Percentiles rank a stretch among this genome's conserved stretches.
phyloP scores from a whole-genome alignment of 2,329 filamentous ascomycete species.

The Nemania abortiva region DNA sequence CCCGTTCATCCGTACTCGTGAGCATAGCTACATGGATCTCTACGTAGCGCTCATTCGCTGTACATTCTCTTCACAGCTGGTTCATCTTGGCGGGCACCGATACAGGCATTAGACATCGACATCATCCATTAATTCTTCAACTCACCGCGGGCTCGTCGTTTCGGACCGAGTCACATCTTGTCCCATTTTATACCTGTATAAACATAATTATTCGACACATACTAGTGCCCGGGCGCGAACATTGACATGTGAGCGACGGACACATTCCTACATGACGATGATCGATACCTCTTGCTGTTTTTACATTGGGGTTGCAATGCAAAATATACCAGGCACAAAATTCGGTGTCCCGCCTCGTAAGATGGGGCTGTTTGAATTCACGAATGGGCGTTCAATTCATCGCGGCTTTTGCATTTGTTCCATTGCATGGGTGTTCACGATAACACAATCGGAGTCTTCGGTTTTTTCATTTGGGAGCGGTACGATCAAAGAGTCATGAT shows the following conservation, averaged over 20 bases:
- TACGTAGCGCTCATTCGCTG: slow-evolving; percentile 55
- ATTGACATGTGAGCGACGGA: slow-evolving; percentile 51
- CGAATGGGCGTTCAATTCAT: slow-evolving; percentile 59
- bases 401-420: slow-evolving; percentile 60
- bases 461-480: slow-evolving; percentile 56
- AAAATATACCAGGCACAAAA: slow-evolving; percentile 45
- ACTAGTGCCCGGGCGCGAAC: slow-evolving; percentile 51
- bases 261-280: slow-evolving; percentile 58
- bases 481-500: slow-evolving; percentile 62
- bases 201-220: slow-evolving; percentile 64
- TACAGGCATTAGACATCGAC: slow-evolving; percentile 60
- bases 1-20: slow-evolving; percentile 49
- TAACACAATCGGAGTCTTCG: slow-evolving; percentile 60
- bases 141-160: slow-evolving; percentile 42
- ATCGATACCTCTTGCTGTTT: slow-evolving; percentile 61
- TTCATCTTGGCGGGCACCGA: slow-evolving; percentile 65
- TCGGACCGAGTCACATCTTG: slow-evolving; percentile 49
- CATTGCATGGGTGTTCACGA: slow-evolving; percentile 63
- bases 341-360: slow-evolving; percentile 55
- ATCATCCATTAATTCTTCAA: slow-evolving; percentile 50
- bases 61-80: slow-evolving; percentile 53
- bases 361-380: slow-evolving; percentile 58
- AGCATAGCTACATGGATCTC: slow-evolving; percentile 42
- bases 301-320: slow-evolving; percentile 51
- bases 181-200: slow-evolving; percentile 58